These are phyloP conservation scores for Fusarium setosum DNA, from an alignment of 2,329 filamentous ascomycete genomes.

Conservation along the genomic window DNA sequence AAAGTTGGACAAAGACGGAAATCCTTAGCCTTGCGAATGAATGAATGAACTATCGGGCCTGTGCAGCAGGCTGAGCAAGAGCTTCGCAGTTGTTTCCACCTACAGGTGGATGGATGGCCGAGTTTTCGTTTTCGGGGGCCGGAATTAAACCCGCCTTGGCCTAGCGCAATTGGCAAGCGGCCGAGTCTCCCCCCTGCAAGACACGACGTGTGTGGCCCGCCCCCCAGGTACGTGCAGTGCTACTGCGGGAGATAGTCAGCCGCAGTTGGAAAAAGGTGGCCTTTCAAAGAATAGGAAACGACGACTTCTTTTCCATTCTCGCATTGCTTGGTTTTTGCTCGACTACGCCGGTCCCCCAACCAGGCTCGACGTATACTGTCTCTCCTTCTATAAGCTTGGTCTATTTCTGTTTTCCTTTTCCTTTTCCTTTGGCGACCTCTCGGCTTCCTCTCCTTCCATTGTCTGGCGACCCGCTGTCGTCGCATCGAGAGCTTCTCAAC, in stretches of 20 bases:
- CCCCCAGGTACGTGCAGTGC: constrained; percentile 14
- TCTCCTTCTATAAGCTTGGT: constrained; percentile 30
- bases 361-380: constrained; percentile 28
- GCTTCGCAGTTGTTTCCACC: constrained; percentile 21
- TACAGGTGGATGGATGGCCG: too few species aligned
- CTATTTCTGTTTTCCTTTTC: constrained; percentile 7
- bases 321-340: constrained; percentile 29
- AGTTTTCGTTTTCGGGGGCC: not conserved
- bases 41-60: constrained; percentile 21
- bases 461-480: constrained; percentile 21
- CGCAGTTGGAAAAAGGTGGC: constrained; percentile 40
- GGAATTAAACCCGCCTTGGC: constrained; percentile 16
- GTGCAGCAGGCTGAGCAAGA: constrained; percentile 35
- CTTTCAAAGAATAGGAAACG: constrained; percentile 26
- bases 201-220: constrained; percentile 5
- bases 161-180: constrained; percentile 10
- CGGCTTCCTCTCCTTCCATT: constrained; percentile 32
- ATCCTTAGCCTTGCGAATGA: constrained; percentile 40
- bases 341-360: constrained; percentile 30
- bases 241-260: constrained; percentile 23
- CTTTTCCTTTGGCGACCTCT: not conserved
- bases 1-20: constrained; percentile 29
- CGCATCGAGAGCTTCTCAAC: constrained; percentile 9
- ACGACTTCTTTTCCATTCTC: constrained; percentile 28
- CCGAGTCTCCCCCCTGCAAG: constrained; percentile 22